Conservation (phyloP, 768 basidiomycete species). For the Tubosaeta brunneosetosa region DNA sequence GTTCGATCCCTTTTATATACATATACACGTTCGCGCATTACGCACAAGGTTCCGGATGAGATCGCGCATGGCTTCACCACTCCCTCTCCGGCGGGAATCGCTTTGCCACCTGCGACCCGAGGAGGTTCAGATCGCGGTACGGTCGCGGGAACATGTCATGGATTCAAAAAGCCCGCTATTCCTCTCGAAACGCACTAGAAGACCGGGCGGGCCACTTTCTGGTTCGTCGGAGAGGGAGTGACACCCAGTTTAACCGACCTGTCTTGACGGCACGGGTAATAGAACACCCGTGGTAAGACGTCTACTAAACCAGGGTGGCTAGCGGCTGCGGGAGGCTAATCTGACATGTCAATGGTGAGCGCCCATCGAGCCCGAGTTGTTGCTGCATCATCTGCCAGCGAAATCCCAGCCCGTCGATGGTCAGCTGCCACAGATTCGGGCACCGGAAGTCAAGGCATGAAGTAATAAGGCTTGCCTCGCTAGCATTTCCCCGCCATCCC, state of each 20-base stretch:
- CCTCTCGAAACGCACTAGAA: background rate
- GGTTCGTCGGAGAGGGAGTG: background rate
- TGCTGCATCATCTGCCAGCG: slow-evolving; percentile 25
- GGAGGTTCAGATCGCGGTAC: slow-evolving; percentile 21
- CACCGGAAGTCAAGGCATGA: slow-evolving; percentile 13
- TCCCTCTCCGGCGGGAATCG: slow-evolving; percentile 9
- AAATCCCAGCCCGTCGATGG: slow-evolving; percentile 8
- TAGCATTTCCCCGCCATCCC: slow-evolving; percentile 16
- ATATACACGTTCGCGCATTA: slow-evolving; percentile 3
- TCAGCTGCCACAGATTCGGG: slow-evolving; percentile 15
- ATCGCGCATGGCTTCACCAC: slow-evolving; percentile 5
- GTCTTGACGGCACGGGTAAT: slow-evolving; percentile 3
- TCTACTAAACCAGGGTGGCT: slow-evolving; percentile 10
- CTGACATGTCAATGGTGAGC: slow-evolving; percentile 14
- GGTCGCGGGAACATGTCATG: slow-evolving; percentile 22
- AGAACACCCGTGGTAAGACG: slow-evolving; percentile 9
- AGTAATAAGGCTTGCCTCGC: slow-evolving; percentile 20
- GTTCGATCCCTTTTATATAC: slow-evolving; percentile 10
- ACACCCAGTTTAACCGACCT: background rate
- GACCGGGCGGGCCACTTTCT: background rate
- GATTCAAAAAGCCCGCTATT: slow-evolving; percentile 10
- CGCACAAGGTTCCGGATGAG: slow-evolving; percentile 1
- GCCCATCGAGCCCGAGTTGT: slow-evolving; percentile 13
- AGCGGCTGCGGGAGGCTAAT: slow-evolving; percentile 19
- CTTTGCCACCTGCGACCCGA: slow-evolving; percentile 10